Evolutionary conservation across 2,329 filamentous ascomycete genomes (phyloP), one percentile per base, ranked within the genome.

Genomic region (Cordyceps cateniannulata): DNA sequence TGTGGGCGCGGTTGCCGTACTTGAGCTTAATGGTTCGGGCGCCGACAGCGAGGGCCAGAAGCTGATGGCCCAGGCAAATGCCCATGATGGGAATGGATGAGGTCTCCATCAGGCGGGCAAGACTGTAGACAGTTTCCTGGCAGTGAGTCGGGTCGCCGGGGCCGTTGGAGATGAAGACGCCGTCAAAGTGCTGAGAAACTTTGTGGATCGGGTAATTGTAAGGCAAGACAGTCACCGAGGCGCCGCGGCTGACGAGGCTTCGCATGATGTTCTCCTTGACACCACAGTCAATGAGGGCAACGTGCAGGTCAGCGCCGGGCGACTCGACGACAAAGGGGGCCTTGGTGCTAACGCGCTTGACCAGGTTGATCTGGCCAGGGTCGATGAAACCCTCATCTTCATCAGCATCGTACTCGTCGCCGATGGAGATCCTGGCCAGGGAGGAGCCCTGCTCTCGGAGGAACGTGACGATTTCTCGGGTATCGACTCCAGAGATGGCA

Each of bases 181-280:
- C 95, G 69, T 99, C 95, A 69, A 96, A 98, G 83, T 98, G 92
- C 77, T 96, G 90, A 61, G 95, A 90, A 42, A 97, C 90, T 84
- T 98, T 97, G 84, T 98, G 93, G 74, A 99, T 95, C 58, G 93
- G 93, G 79, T 95, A 98, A 80, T 98, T 87, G 78, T 89, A 97
- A 62, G 95, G 95, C 81, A 99, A 96, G 69, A 91, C 90, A 45
- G 95, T 98, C 65, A 96, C 90, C 65, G 90, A 93, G 59, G 93
- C 91, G 63, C 95, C 95, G 65, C 95, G 92, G 76, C 85, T 88
- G 71, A 98, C 93, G 63, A 99, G 82, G 74, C 90, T 96, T 71
- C 95, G 91, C 63, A 99, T 87, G 70, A 99, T 99, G 81, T 99
- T 99, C 85, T 99, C 95, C 85, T 99, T 99, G 68, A 98, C 95